Evolutionary conservation across 2,329 filamentous ascomycete species (phyloP).

Genomic region (Lasiodiplodia sp.): DNA sequence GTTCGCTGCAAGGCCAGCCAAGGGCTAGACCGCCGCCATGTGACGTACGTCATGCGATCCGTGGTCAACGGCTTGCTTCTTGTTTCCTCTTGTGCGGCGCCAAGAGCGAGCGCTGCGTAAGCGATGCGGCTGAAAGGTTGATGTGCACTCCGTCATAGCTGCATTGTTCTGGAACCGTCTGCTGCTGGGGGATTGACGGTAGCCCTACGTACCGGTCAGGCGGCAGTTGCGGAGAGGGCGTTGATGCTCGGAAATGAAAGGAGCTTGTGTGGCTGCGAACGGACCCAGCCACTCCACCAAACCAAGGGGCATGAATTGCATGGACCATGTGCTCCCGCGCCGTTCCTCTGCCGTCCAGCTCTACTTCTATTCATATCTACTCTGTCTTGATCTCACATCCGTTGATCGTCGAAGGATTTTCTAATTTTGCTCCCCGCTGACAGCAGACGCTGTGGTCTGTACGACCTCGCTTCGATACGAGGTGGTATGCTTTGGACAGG

Average conservation of each 20-base stretch:
- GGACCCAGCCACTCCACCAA: slow-evolving; percentile 4
- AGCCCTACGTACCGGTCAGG: slow-evolving; percentile 5
- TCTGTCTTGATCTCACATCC: neutral
- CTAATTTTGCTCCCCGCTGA: neutral
- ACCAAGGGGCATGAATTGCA: slow-evolving; percentile 19
- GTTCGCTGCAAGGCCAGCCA: slow-evolving; percentile 6
- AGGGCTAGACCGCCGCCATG: neutral
- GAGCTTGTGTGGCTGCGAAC: slow-evolving; percentile 1
- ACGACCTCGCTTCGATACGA: neutral
- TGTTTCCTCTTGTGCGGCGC: too few species aligned
- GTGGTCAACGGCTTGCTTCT: neutral
- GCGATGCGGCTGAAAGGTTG: neutral
- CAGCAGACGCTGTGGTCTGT: too few species aligned
- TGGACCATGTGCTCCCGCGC: neutral
- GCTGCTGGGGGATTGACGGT: slow-evolving; percentile 17
- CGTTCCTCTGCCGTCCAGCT: neutral
- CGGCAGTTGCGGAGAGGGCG: slow-evolving; percentile 18
- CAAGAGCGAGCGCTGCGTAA: neutral
- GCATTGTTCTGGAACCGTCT: neutral
- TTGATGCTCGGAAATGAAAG: slow-evolving; percentile 23
- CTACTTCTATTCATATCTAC: slow-evolving; percentile 18
- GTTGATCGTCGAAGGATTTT: neutral
- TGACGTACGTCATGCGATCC: slow-evolving; percentile 15
- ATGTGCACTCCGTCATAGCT: neutral
- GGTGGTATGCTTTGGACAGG: neutral